Percentiles rank a stretch among this genome's conserved stretches.
phyloP scores from a whole-genome alignment of 768 basidiomycete species.

The Filobasidium floriforme region DNA sequence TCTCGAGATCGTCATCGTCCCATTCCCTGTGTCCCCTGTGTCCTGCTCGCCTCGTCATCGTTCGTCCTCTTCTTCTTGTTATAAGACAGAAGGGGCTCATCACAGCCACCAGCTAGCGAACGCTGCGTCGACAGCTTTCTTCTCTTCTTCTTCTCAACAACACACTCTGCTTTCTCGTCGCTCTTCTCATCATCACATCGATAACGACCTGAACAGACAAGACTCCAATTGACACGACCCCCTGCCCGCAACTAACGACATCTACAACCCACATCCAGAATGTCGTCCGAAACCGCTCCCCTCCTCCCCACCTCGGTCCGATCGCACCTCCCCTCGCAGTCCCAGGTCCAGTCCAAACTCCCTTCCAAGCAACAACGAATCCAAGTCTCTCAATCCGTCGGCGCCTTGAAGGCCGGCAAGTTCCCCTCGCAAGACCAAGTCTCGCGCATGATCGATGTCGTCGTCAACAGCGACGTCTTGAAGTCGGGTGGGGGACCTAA shows the following conservation, averaged over 20 bases:
- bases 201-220: too few species aligned
- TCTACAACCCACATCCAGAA: background rate
- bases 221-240: background rate
- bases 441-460: conserved; percentile 35
- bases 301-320: conserved; percentile 26
- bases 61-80: too few species aligned
- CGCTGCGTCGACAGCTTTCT: too few species aligned
- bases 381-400: conserved; percentile 38
- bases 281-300: conserved; percentile 35
- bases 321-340: conserved; percentile 27
- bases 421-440: conserved; percentile 36
- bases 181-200: too few species aligned
- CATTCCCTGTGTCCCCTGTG: too few species aligned
- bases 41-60: too few species aligned
- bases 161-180: too few species aligned
- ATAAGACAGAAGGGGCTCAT: too few species aligned
- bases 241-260: background rate
- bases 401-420: conserved; percentile 44
- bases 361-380: conserved; percentile 35
- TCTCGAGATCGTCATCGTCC: too few species aligned
- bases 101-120: too few species aligned
- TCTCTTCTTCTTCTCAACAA: too few species aligned
- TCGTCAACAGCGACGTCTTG: conserved; percentile 40
- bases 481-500: conserved; percentile 39
- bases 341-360: conserved; percentile 31